Evolutionary conservation across 2,329 filamentous ascomycete genomes (phyloP).

Genomic region (Diplodia seriata): DNA sequence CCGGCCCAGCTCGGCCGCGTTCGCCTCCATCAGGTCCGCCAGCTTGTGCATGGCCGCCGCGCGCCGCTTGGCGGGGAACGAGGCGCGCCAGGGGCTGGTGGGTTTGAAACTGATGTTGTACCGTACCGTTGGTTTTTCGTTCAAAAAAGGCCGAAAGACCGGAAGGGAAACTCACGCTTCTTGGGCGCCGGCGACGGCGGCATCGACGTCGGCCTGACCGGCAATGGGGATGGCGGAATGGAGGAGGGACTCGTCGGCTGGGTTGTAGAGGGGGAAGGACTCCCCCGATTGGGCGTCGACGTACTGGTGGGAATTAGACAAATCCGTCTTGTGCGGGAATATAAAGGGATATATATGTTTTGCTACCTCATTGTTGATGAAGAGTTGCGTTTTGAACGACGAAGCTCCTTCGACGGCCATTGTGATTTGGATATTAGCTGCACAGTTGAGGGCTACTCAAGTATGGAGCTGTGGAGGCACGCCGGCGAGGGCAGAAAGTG

Average conservation of each 20-base stretch:
- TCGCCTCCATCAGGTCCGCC: constrained; percentile 35
- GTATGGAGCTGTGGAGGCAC: not conserved
- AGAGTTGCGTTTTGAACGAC: constrained; percentile 35
- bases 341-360: too few species aligned
- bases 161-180: constrained; percentile 35
- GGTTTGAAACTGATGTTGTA: constrained; percentile 8
- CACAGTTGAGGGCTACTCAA: not conserved
- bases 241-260: constrained; percentile 40
- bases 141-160: not conserved
- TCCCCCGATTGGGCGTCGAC: constrained; percentile 39
- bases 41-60: constrained; percentile 39
- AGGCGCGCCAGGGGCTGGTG: constrained; percentile 36
- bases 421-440: too few species aligned
- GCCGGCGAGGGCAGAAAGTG: not conserved
- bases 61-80: constrained; percentile 38
- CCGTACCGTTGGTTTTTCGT: too few species aligned
- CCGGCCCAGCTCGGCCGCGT: constrained; percentile 35
- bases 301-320: constrained; percentile 36
- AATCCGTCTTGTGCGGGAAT: not conserved
- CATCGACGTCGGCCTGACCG: constrained; percentile 40
- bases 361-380: constrained; percentile 43
- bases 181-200: constrained; percentile 39
- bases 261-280: constrained; percentile 39
- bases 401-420: not conserved
- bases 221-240: constrained; percentile 38